A percentile compares a stretch with the other conserved stretches of the same genome.
Evolutionary conservation across 371 early-diverging fungal genomes (phyloP).

Genomic region (Capillidium rhysosporum): DNA sequence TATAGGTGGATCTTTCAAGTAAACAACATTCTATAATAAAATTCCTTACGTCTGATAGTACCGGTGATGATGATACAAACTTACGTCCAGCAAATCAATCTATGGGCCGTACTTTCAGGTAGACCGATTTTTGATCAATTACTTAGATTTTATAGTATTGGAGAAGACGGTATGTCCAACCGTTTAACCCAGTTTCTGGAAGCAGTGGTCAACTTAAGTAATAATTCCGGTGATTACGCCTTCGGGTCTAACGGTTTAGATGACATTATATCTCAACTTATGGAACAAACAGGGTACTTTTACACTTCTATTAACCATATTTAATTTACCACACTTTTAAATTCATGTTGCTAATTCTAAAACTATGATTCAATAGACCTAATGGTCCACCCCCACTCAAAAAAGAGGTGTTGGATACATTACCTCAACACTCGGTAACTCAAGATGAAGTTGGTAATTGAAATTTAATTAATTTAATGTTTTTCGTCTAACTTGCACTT

Average conservation of each 20-base stretch:
- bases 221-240: slow-evolving; percentile 40
- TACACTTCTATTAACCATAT: background rate
- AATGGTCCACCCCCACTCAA: slow-evolving; percentile 2
- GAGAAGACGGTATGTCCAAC: slow-evolving; percentile 4
- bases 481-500: background rate
- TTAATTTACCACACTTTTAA: background rate
- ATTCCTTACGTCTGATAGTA: no score
- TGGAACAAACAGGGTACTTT: slow-evolving; percentile 34
- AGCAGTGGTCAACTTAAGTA: slow-evolving; percentile 10
- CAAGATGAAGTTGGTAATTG: background rate
- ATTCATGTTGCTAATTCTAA: no score
- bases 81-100: no score
- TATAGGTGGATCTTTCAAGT: no score
- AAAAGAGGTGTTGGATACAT: background rate
- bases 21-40: no score
- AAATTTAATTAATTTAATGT: background rate
- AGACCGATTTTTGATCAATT: slow-evolving; percentile 4
- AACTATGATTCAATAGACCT: no score
- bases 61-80: no score
- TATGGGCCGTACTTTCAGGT: no score
- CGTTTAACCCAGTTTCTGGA: background rate
- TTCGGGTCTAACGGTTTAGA: slow-evolving; percentile 37
- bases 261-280: slow-evolving; percentile 55
- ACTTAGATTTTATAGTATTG: slow-evolving; percentile 21
- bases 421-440: background rate